Evolutionary conservation across 805 yeast genomes (phyloP).

Genomic region (Kodamaea kaohsiungensis): DNA sequence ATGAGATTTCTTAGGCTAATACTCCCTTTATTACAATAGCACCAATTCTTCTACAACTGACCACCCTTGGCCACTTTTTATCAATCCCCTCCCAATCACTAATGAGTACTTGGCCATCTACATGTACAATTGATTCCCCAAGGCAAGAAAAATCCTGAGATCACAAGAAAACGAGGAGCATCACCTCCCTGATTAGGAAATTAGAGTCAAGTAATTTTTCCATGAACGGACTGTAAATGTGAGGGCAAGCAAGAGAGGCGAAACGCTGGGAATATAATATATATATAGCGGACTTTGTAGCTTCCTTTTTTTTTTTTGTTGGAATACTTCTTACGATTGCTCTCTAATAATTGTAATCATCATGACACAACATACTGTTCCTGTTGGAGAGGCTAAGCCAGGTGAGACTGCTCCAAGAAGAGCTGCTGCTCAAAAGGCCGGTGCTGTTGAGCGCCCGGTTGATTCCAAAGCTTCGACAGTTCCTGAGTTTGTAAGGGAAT

Average conservation of each 20-base stretch:
- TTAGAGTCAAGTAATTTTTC: slow-evolving; percentile 1
- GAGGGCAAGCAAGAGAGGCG: not conserved
- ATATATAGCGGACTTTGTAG: slow-evolving; percentile 1
- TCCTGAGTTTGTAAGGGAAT: slow-evolving; percentile 67
- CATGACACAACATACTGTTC: slow-evolving; percentile 44
- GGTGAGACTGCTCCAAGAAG: slow-evolving; percentile 87
- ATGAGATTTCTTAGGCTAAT: no score
- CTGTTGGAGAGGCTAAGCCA: slow-evolving; percentile 68
- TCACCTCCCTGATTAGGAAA: slow-evolving; percentile 4
- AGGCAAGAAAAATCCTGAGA: not conserved
- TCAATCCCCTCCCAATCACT: no score
- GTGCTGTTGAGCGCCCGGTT: slow-evolving; percentile 57
- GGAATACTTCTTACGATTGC: not conserved
- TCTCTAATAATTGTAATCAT: slow-evolving; percentile 9
- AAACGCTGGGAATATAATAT: not conserved
- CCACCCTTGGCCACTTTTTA: no score
- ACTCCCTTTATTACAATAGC: no score
- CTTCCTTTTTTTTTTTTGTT: not conserved
- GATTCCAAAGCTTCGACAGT: slow-evolving; percentile 67
- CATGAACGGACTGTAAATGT: not conserved
- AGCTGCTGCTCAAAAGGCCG: slow-evolving; percentile 52
- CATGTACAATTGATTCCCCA: not conserved
- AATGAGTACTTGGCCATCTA: no score
- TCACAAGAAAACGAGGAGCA: not conserved
- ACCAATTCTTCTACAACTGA: no score